These are phyloP conservation scores for Aspergillus sp. DNA, from an alignment of 2,329 filamentous ascomycete genomes.

Conservation along the genomic window DNA sequence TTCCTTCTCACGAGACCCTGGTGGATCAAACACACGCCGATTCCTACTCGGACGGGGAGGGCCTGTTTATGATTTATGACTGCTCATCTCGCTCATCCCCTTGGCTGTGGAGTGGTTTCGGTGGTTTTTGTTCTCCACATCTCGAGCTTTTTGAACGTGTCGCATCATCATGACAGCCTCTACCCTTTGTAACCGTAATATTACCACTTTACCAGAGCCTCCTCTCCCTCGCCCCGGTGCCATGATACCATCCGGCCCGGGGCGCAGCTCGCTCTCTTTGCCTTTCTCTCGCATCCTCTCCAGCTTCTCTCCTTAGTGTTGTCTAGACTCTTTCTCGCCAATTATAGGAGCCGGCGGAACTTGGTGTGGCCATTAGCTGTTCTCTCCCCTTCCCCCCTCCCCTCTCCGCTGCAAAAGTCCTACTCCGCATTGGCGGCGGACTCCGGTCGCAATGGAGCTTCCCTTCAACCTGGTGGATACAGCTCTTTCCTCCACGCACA, in stretches of 20 bases:
- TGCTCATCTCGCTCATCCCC: slow-evolving; percentile 17
- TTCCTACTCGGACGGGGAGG: slow-evolving; percentile 15
- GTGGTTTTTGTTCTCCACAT: slow-evolving; percentile 16
- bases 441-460: slow-evolving; percentile 15
- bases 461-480: slow-evolving; percentile 16
- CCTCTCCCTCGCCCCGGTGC: not conserved
- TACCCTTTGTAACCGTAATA: slow-evolving; percentile 1
- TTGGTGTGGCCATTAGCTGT: not conserved
- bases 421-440: slow-evolving; percentile 3
- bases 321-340: not conserved
- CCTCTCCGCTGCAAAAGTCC: not conserved
- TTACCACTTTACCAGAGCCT: slow-evolving; percentile 9
- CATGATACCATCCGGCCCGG: not conserved
- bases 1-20: slow-evolving; percentile 19
- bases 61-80: slow-evolving; percentile 19
- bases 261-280: no score
- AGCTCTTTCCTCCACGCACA: slow-evolving; percentile 19
- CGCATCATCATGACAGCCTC: slow-evolving; percentile 15
- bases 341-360: not conserved
- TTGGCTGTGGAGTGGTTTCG: slow-evolving; percentile 12
- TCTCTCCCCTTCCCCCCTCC: not conserved
- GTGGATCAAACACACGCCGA: slow-evolving; percentile 18
- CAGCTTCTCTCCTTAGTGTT: not conserved
- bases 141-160: slow-evolving; percentile 14
- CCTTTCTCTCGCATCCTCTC: not conserved